Base-by-base conservation (phyloP, 441 rosid species). In the Pelargonium australe region DNA sequence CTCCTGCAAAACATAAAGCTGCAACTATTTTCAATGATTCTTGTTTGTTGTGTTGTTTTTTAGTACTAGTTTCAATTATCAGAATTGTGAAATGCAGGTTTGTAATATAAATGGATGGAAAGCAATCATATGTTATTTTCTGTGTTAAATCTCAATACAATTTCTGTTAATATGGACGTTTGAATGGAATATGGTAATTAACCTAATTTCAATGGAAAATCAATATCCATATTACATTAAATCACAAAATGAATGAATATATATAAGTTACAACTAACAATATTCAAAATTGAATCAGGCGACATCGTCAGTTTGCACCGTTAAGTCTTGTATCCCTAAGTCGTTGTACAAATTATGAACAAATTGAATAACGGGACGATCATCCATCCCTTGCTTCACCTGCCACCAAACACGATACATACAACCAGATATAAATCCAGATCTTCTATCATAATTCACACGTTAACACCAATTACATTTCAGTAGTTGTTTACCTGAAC, bases 281-380 rank as follows among this genome's bases (percentile, higher is more conserved):
- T 53, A 20, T 53, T 53, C 23, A 53, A 5, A 16, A 53, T 53
- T 7, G 1, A 53, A 53, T 53, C 60, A 53, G 14, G 62, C 79
- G 3, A 1, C 31, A 44, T 72, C 66, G 53, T 86, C 89, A 13
- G 87, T 86, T 79, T 90, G 93, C 75, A 88, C 85, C 3, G 90
- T 84, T 71, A 92, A 85, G 78, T 88, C 92, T 79, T 83, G 89
- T 67, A 87, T 81, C 64, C 98, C 98, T 77, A 89, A 72, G 66
- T 88, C 95, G 70, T 90, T 87, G 82, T 82, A 89, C 65, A 90
- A 70, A 79, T 83, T 81, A 69, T 89, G 96, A 72, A 86, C 84
- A 72, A 73, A 83, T 64, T 83, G 84, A 60, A 86, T 82, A 44
- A 81, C 63, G 0, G 84, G 79, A 8, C 82, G 79, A 73, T 89